Conservation (phyloP, 768 basidiomycete species). For the Boletus pseudo-olivaceus region DNA sequence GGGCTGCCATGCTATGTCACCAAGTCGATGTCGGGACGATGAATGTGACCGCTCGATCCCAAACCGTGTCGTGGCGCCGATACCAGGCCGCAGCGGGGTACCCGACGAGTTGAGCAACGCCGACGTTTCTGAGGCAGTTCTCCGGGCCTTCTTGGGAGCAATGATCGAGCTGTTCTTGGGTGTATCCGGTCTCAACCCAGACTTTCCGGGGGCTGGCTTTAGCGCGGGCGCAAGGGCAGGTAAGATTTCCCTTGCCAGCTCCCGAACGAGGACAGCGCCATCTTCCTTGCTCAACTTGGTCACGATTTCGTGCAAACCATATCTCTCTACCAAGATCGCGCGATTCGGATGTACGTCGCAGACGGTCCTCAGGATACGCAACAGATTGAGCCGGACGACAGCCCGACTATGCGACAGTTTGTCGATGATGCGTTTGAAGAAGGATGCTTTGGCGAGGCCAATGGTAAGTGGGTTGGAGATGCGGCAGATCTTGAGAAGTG, state of each 20-base stretch:
- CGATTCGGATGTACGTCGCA: conserved; percentile 91
- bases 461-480: conserved; percentile 72
- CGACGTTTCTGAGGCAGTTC: conserved; percentile 69
- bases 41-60: conserved; percentile 36
- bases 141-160: conserved; percentile 62
- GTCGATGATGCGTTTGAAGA: conserved; percentile 87
- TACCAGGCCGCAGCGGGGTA: conserved; percentile 14
- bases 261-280: conserved; percentile 85
- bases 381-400: conserved; percentile 84
- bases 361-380: conserved; percentile 78
- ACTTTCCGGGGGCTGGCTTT: conserved; percentile 44
- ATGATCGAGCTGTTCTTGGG: conserved; percentile 40
- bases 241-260: conserved; percentile 82
- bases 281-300: conserved; percentile 79
- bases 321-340: conserved; percentile 75
- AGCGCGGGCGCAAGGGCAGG: conserved; percentile 72
- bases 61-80: conserved; percentile 23
- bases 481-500: conserved; percentile 88
- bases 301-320: conserved; percentile 78
- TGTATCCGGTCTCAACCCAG: conserved; percentile 32
- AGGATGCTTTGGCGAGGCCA: conserved; percentile 72
- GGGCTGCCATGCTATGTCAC: conserved; percentile 61
- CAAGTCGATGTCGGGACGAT: conserved; percentile 50
- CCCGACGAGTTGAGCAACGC: conserved; percentile 29
- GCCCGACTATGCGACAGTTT: conserved; percentile 71